phyloP scores from a whole-genome alignment of 192 early-diverging fungal genomes.

The Coemansia sp. region DNA sequence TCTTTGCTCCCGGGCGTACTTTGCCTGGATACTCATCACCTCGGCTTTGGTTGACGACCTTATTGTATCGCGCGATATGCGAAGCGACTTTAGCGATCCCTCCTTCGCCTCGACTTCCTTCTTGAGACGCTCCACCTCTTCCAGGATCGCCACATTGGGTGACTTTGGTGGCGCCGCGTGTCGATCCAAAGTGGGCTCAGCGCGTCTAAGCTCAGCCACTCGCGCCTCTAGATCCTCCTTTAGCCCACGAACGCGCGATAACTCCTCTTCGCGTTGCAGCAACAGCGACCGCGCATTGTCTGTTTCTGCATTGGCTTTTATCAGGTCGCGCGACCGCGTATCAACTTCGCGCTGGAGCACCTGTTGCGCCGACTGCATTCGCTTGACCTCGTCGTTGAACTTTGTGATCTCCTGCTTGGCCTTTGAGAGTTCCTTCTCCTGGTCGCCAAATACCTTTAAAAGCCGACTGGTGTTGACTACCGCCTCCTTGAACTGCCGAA shows the following conservation, averaged over 20 bases:
- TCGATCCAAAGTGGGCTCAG: constrained; percentile 20
- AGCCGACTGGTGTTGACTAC: constrained; percentile 53
- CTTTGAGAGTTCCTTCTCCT: constrained; percentile 49
- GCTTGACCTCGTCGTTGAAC: constrained; percentile 29
- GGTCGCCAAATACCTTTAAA: constrained; percentile 48
- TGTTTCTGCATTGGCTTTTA: constrained; percentile 41
- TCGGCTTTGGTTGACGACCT: constrained; percentile 49
- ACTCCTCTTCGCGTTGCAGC: constrained; percentile 40
- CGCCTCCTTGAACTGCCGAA: constrained; percentile 48
- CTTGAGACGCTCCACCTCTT: constrained; percentile 48
- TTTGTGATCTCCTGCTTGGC: constrained; percentile 41
- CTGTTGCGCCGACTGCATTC: constrained; percentile 23
- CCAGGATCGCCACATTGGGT: constrained; percentile 30
- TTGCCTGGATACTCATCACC: constrained; percentile 51
- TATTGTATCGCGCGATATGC: constrained; percentile 48
- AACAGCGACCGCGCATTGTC: constrained; percentile 39
- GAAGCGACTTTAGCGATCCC: constrained; percentile 50
- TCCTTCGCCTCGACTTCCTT: constrained; percentile 44
- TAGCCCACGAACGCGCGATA: constrained; percentile 46
- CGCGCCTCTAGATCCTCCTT: constrained; percentile 51
- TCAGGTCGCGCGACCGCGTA: constrained; percentile 27
- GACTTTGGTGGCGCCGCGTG: constrained; percentile 22
- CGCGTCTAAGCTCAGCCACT: constrained; percentile 30
- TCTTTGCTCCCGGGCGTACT: constrained; percentile 40
- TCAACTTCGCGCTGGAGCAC: constrained; percentile 42